A percentile compares a stretch with the other conserved stretches of the same genome.
phyloP scores from a whole-genome alignment of 78 protist species.

The slime mould (Dictyostelium discoideum) region DNA sequence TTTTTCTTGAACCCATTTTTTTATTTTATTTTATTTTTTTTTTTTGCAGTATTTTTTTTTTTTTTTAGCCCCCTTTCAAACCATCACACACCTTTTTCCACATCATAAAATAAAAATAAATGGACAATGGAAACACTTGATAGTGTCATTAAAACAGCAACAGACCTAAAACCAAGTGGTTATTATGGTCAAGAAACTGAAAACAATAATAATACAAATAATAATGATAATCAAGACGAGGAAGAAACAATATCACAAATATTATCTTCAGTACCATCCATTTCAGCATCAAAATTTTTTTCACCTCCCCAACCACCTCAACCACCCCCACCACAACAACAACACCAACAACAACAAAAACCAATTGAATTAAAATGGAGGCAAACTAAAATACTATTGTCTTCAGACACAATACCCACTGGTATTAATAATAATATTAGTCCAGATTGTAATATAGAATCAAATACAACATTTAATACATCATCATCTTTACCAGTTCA shows the following conservation, averaged over 20 bases:
- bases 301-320: background rate
- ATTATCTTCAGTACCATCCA: background rate
- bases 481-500: background rate
- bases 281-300: background rate
- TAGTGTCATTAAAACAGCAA: background rate
- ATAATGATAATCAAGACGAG: background rate
- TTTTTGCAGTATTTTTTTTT: background rate
- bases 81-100: background rate
- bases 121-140: background rate
- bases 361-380: slow-evolving; percentile 14
- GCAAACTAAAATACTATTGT: background rate
- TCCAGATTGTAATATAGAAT: background rate
- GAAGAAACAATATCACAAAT: background rate
- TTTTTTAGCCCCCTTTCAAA: background rate
- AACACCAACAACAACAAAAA: background rate
- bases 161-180: background rate
- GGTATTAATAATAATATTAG: background rate
- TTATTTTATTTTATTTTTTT: background rate
- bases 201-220: background rate
- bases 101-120: background rate
- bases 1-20: background rate
- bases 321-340: background rate
- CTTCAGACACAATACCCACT: background rate
- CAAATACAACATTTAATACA: background rate
- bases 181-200: background rate